These are phyloP conservation scores for Phytophthora kernoviae DNA, from an alignment of 352 stramenopile genomes.

Conservation along the genomic window DNA sequence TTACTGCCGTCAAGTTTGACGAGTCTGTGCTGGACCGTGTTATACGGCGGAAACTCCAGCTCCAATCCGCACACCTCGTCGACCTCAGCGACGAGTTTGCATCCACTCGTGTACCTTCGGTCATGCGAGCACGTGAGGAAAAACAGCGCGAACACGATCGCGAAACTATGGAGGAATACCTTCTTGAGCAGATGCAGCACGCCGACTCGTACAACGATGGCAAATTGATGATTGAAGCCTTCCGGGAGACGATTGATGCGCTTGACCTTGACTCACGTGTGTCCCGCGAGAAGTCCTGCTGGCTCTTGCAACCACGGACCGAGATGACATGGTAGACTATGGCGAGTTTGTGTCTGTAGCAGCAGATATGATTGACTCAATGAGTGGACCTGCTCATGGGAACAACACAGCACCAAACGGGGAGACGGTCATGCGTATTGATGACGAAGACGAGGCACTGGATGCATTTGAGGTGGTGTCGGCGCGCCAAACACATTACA, in stretches of 20 bases:
- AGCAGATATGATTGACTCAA: conserved; percentile 57
- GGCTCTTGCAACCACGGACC: conserved; percentile 52
- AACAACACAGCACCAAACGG: conserved; percentile 10
- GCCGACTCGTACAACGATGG: conserved; percentile 73
- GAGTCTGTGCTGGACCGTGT: conserved; percentile 60
- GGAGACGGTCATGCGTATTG: conserved; percentile 4
- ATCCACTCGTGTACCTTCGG: conserved; percentile 52
- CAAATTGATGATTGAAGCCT: conserved; percentile 49
- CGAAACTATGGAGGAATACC: conserved; percentile 57
- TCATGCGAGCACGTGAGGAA: conserved; percentile 40
- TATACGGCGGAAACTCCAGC: conserved; percentile 58
- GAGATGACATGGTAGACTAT: conserved; percentile 70
- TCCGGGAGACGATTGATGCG: conserved; percentile 42
- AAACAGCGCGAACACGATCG: conserved; percentile 41
- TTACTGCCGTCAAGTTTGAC: conserved; percentile 52
- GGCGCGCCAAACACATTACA: conserved; percentile 41
- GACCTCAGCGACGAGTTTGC: conserved; percentile 68
- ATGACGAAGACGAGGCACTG: conserved; percentile 21
- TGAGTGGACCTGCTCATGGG: conserved; percentile 14
- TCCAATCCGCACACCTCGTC: conserved; percentile 47
- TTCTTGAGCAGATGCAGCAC: conserved; percentile 67
- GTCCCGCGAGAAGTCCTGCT: conserved; percentile 53
- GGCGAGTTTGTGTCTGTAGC: conserved; percentile 46
- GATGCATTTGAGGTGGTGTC: conserved; percentile 39
- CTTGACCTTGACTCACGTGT: conserved; percentile 40